Evolutionary conservation across 2,329 filamentous ascomycete species (phyloP).

Genomic region (Talaromyces sp.): DNA sequence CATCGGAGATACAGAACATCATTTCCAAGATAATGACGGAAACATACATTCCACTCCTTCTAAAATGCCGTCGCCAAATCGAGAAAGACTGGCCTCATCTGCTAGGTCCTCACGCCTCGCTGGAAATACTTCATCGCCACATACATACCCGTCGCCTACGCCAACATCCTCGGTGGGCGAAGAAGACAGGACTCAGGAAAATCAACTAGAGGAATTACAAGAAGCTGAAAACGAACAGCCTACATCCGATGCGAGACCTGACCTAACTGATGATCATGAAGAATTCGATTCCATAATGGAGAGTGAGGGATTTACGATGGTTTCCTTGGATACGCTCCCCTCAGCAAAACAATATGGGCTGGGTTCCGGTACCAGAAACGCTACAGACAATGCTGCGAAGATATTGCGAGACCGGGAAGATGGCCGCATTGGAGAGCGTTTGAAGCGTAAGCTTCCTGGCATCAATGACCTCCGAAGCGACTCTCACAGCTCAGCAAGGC

Average conservation of each 20-base stretch:
- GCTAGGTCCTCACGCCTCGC: slow-evolving; percentile 38
- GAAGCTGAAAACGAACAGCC: not conserved
- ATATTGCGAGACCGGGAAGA: slow-evolving; percentile 33
- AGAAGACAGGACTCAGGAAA: slow-evolving; percentile 32
- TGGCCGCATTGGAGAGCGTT: slow-evolving; percentile 25
- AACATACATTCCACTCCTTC: slow-evolving; percentile 38
- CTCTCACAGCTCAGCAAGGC: slow-evolving; percentile 14
- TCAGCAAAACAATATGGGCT: slow-evolving; percentile 50
- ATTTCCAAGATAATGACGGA: slow-evolving; percentile 28
- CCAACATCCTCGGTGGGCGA: slow-evolving; percentile 42
- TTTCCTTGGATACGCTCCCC: slow-evolving; percentile 57
- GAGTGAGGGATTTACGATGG: slow-evolving; percentile 62
- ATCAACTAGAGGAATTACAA: not conserved
- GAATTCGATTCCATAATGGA: slow-evolving; percentile 60
- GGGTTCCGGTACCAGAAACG: slow-evolving; percentile 33
- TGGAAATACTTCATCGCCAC: slow-evolving; percentile 36
- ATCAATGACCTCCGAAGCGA: slow-evolving; percentile 22
- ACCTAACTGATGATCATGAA: slow-evolving; percentile 46
- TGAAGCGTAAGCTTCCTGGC: slow-evolving; percentile 31
- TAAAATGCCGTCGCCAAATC: slow-evolving; percentile 37
- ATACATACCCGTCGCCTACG: slow-evolving; percentile 44
- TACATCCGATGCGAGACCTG: slow-evolving; percentile 4
- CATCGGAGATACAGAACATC: slow-evolving; percentile 31
- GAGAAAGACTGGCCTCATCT: slow-evolving; percentile 30
- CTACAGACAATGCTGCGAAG: slow-evolving; percentile 28